Evolutionary conservation across 192 early-diverging fungal genomes (phyloP).

Genomic region (Chytriomyces sp.): DNA sequence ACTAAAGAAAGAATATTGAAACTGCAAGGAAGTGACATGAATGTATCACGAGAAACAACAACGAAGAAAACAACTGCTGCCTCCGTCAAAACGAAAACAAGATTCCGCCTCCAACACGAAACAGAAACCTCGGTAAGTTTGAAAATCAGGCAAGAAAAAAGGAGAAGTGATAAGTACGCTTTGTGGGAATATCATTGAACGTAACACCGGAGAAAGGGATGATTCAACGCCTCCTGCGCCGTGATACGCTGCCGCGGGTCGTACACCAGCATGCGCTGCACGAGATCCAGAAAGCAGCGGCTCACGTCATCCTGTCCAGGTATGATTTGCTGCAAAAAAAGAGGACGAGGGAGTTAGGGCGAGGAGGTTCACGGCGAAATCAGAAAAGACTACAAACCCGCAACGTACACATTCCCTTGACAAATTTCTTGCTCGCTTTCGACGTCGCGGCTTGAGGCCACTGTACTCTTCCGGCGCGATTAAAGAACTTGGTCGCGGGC

Average conservation of each 20-base stretch:
- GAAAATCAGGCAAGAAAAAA: background rate
- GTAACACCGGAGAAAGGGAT: conserved; percentile 72
- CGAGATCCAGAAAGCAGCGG: conserved; percentile 66
- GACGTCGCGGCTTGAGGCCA: conserved; percentile 12
- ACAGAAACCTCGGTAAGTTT: background rate
- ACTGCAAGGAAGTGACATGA: no score
- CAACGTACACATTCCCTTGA: conserved; percentile 58
- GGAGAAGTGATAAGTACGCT: background rate
- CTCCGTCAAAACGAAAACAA: background rate
- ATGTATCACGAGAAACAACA: no score
- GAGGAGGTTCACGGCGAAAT: background rate
- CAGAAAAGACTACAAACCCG: conserved; percentile 37
- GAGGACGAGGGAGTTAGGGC: background rate
- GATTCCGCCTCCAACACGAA: background rate
- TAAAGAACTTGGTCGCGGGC: conserved; percentile 57
- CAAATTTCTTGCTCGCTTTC: conserved; percentile 59
- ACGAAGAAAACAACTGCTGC: no score
- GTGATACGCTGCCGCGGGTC: conserved; percentile 80
- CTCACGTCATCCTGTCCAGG: conserved; percentile 23
- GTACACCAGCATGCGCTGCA: conserved; percentile 74
- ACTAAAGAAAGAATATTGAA: no score
- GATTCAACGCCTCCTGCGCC: conserved; percentile 79
- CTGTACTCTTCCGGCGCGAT: background rate
- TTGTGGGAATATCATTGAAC: background rate
- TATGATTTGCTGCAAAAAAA: conserved; percentile 42